Base-by-base conservation (phyloP, 2,329 filamentous ascomycete species). In the Fusarium sp. region DNA sequence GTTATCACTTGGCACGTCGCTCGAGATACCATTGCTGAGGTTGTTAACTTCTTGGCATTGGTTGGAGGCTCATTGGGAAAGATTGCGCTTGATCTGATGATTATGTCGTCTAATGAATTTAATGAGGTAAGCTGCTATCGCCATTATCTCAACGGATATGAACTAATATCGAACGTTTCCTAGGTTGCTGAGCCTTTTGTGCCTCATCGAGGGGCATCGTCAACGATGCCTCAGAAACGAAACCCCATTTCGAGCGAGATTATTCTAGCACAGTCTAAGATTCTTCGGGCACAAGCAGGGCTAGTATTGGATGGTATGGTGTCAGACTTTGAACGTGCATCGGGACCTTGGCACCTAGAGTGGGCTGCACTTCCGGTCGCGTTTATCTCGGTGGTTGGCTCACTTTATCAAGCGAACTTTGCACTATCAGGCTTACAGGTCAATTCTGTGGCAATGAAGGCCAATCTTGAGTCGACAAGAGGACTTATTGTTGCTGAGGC, bases 181-280 rank as follows among this genome's bases (percentile, higher is more conserved):
- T 7, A 24, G 83, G 55, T 66, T 24, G 65, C 63, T 65, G 85
- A 87, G 65, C 61, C 65, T 0, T 87, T 83, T 52, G 83, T 86
- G 3, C 82, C 83, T 5, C 83, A 86, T 61, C 79, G 85, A 17
- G 85, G 85, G 3, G 83, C 84, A 4, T 84, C 81, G 1, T 85
- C 82, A 5, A 87, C 85, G 0, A 87, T 87, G 85, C 84, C 85
- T 7, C 85, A 87, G 73, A 87, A 87, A 74, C 79, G 85, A 13
- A 87, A 88, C 58, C 85, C 85, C 3, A 87, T 88, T 39, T 86
- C 84, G 0, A 85, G 83, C 68, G 85, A 87, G 37, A 83, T 87
- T 6, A 84, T 87, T 13, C 76, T 87, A 2, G 85, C 86, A 2
- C 82, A 83, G 4, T 85, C 83, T 2, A 87, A 87, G 19, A 43